Base-by-base conservation (phyloP, 2,329 filamentous ascomycete genomes). In the Aspergillus fumigatiaffinis region DNA sequence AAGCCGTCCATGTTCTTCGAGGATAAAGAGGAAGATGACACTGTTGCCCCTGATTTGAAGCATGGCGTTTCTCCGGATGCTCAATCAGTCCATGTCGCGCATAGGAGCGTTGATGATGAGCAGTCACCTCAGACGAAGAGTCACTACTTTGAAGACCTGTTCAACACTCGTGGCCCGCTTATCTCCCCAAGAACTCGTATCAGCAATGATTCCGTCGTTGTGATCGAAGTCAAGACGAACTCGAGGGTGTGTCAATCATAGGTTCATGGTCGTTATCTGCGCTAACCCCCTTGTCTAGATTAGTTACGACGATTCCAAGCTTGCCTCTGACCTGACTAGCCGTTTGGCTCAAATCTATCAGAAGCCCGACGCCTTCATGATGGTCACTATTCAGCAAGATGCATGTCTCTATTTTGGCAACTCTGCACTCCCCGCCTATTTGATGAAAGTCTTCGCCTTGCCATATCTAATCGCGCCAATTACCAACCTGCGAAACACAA, bases 401-500 rank as follows among this genome's bases (percentile, higher is more conserved):
- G 82, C 84, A 14, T 90, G 88, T 68, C 83, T 96, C 64, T 79
- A 91, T 55, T 87, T 93, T 59, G 89, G 85, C 1, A 89, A 87
- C 38, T 87, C 85, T 4, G 88, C 90, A 61, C 88, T 92, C 52
- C 88, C 90, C 3, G 89, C 90, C 21, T 97, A 96, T 69, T 82
- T 87, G 58, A 79, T 96, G 67, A 88, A 85, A 35, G 83, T 96
- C 58, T 87, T 83, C 38, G 87, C 90, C 0, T 79, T 94, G 9
- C 81, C 88, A 1, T 80, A 80, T 10, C 82, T 90, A 62, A 77
- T 94, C 56, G 86, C 87, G 59, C 84, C 89, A 0, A 83, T 86
- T 3, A 90, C 85, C 53, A 96, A 96, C 76, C 89, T 89, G 71
- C 85, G 91, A 60, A 94, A 93, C 71, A 86, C 90, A 1, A 81